These are phyloP conservation scores for Ogataea corticis DNA, from an alignment of 805 yeast genomes.

Conservation along the genomic window DNA sequence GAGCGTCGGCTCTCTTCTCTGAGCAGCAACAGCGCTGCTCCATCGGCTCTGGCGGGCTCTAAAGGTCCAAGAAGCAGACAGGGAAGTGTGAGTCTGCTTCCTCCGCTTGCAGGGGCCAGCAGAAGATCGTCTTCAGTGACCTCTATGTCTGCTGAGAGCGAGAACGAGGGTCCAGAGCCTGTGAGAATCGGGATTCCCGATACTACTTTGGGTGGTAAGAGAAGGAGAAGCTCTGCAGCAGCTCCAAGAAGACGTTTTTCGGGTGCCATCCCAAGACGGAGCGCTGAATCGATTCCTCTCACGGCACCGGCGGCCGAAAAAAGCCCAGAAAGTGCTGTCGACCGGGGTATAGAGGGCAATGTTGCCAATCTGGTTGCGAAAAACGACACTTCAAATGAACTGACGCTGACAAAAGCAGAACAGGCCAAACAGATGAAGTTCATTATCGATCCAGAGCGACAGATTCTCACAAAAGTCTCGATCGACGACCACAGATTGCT, in stretches of 20 bases:
- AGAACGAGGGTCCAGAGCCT: constrained; percentile 9
- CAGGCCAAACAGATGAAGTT: constrained; percentile 19
- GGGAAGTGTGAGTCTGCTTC: constrained; percentile 5
- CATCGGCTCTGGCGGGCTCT: constrained; percentile 2
- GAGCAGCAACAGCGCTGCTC: not conserved
- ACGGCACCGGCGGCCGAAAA: too few relatives aligned
- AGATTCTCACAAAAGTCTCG: constrained; percentile 21
- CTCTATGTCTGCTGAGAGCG: constrained; percentile 7
- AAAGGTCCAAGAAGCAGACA: constrained; percentile 7
- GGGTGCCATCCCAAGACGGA: not conserved
- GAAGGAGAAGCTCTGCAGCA: constrained; percentile 35
- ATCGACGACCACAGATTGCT: constrained; percentile 22
- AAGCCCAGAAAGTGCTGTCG: not conserved
- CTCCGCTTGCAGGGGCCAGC: not conserved
- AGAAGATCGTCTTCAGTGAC: constrained; percentile 6
- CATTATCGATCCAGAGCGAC: constrained; percentile 18
- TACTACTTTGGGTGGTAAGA: constrained; percentile 7
- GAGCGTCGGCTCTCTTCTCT: constrained; percentile 25
- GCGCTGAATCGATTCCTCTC: not conserved
- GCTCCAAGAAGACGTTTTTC: constrained; percentile 5
- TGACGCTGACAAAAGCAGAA: constrained; percentile 21
- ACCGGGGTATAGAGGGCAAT: too few relatives aligned
- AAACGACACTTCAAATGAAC: constrained; percentile 5
- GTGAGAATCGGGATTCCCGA: constrained; percentile 16
- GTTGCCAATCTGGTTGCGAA: too few relatives aligned